phyloP scores from a whole-genome alignment of 169 alveolate genomes.

The Plasmodium yoelii region DNA sequence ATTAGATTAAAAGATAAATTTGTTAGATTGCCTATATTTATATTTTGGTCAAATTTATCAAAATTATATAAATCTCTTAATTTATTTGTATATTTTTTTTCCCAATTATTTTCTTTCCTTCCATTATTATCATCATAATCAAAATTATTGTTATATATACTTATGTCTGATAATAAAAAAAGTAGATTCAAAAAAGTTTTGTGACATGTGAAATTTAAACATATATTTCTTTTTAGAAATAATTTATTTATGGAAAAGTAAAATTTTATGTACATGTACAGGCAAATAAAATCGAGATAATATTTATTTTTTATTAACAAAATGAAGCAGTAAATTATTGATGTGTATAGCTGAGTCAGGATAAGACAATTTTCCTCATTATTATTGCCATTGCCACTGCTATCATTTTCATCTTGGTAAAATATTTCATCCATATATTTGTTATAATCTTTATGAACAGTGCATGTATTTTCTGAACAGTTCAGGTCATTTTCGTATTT shows the following conservation, averaged over 20 bases:
- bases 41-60: conserved; percentile 11
- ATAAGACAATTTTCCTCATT: not conserved
- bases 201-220: conserved; percentile 32
- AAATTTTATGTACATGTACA: conserved; percentile 39
- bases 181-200: conserved; percentile 23
- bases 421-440: conserved; percentile 22
- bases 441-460: not conserved
- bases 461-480: not conserved
- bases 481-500: not conserved
- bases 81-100: not conserved
- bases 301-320: conserved; percentile 46
- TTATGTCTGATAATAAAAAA: conserved; percentile 16
- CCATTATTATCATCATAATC: not conserved
- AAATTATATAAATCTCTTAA: conserved; percentile 8
- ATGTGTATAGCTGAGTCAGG: conserved; percentile 20
- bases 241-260: conserved; percentile 25
- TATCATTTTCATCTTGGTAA: not conserved
- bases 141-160: not conserved
- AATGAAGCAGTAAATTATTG: conserved; percentile 19
- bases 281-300: conserved; percentile 44
- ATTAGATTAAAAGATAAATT: conserved; percentile 32
- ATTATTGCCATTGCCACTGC: not conserved
- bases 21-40: conserved; percentile 21
- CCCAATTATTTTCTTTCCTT: not conserved
- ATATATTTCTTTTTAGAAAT: conserved; percentile 2